These are phyloP conservation scores for Pichia scutulata DNA, from an alignment of 805 yeast species.

Conservation along the genomic window DNA sequence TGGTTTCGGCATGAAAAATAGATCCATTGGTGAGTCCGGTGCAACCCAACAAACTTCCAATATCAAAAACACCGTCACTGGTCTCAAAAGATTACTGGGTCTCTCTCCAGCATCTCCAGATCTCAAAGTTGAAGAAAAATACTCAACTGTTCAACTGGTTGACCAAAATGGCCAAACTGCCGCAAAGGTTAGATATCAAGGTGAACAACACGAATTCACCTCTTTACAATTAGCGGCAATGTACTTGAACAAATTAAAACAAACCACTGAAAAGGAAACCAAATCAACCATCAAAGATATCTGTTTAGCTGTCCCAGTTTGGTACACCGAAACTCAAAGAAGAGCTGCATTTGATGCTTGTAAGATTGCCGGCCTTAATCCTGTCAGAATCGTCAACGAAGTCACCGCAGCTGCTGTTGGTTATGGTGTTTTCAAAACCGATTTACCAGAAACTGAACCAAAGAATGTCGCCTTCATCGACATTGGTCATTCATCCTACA, in stretches of 20 bases:
- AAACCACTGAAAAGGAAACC: slow-evolving; percentile 72
- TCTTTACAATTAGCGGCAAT: slow-evolving; percentile 90
- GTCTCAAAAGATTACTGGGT: slow-evolving; percentile 89
- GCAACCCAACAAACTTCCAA: slow-evolving; percentile 95
- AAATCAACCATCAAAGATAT: slow-evolving; percentile 78
- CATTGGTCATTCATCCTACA: slow-evolving; percentile 94
- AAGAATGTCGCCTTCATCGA: slow-evolving; percentile 89
- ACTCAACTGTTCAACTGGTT: slow-evolving; percentile 63
- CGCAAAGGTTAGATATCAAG: slow-evolving; percentile 77
- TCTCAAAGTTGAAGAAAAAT: slow-evolving; percentile 64
- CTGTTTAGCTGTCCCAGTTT: slow-evolving; percentile 89
- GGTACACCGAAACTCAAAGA: slow-evolving; percentile 97
- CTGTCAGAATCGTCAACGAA: slow-evolving; percentile 96
- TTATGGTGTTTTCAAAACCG: slow-evolving; percentile 97
- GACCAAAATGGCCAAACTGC: slow-evolving; percentile 71
- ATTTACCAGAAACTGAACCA: slow-evolving; percentile 89
- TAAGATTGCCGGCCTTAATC: slow-evolving; percentile 92
- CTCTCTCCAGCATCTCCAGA: slow-evolving; percentile 69
- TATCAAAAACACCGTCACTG: slow-evolving; percentile 92
- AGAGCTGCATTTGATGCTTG: slow-evolving; percentile 95
- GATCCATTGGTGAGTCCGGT: slow-evolving; percentile 93
- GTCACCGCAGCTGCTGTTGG: slow-evolving; percentile 98
- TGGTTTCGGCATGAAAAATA: slow-evolving; percentile 83
- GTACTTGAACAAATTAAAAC: slow-evolving; percentile 88
- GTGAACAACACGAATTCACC: slow-evolving; percentile 70